Evolutionary conservation across 345 rosid genomes (phyloP), one percentile per base, ranked within the genome.

Genomic region (Populus ilicifolia): DNA sequence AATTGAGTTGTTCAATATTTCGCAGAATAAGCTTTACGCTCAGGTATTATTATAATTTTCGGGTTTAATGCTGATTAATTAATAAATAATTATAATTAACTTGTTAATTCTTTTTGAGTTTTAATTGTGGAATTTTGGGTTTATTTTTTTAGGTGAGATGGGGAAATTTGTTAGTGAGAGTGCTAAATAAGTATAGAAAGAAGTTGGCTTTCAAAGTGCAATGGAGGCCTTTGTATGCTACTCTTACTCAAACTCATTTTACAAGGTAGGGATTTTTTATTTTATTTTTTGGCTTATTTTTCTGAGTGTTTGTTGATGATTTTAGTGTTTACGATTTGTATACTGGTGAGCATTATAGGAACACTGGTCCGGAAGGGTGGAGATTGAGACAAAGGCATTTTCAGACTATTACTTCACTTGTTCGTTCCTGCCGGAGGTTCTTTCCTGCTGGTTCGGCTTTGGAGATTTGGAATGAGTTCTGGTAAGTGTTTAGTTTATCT

Each of bases 301-400:
- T 30, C 36, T 2, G 25, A 67, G 48, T 67, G 2, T 66, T 20
- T 67, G 25, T 67, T 21, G 38, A 23, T 17, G 12, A 33, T 2
- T 38, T 20, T 67, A n/a, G 2, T 38, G 25, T 16, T 35, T 36
- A 17, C 1, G 8, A 30, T 27, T 6, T 52, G 36, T 65, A 30
- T 35, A 27, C 46, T 43, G 46, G 10, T 78, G 44, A 56, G 68
- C 70, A 68, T 73, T 79, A 43, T 86, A 95, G 99, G 90, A 93
- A 89, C 82, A 92, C 90, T 71, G 98, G 99, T 67, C 99, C 99
- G 17, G 98, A 96, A 78, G 99, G 99, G 66, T 93, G 98, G 97
- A 88, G 94, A 82, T 82, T 96, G 87, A 88, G 98, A 85, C 99
- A 96, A 67, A 83, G 94, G 33, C 99, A 96, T 82, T 96, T 96